A percentile compares a stretch with the other conserved stretches of the same genome.
Conservation (phyloP, 2,329 filamentous ascomycete species). For the Colletotrichum limetticola region DNA sequence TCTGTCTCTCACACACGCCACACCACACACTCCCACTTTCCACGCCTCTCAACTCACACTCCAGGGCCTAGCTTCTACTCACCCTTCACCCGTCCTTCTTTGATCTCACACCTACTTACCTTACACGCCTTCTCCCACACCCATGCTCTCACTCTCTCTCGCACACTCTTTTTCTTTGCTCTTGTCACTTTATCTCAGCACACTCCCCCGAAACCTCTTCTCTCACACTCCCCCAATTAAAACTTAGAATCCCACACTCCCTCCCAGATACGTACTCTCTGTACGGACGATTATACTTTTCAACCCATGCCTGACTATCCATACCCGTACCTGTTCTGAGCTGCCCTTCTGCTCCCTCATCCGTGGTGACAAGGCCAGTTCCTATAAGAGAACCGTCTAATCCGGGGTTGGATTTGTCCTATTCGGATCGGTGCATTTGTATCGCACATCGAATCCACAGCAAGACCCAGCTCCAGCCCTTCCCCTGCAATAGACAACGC, state of each 20-base stretch:
- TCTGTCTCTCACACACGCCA: conserved; percentile 35
- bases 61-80: neutral
- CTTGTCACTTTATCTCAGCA: conserved; percentile 21
- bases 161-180: neutral
- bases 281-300: conserved; percentile 32
- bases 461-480: conserved; percentile 24
- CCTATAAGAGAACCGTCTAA: conserved; percentile 32
- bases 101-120: conserved; percentile 11
- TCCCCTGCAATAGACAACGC: conserved; percentile 23
- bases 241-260: conserved; percentile 20
- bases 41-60: conserved; percentile 9
- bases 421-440: conserved; percentile 17
- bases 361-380: conserved; percentile 27
- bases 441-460: conserved; percentile 22
- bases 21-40: conserved; percentile 31
- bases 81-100: neutral
- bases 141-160: neutral
- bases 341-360: conserved; percentile 27
- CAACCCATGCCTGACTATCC: conserved; percentile 30
- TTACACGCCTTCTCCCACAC: conserved; percentile 7
- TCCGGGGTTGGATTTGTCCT: conserved; percentile 19
- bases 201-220: conserved; percentile 8
- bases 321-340: conserved; percentile 30
- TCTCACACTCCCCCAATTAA: neutral
- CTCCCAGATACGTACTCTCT: conserved; percentile 18